Evolutionary conservation across 768 basidiomycete genomes (phyloP), one percentile per base, ranked within the genome.

Genomic region (Pisolithus orientalis): DNA sequence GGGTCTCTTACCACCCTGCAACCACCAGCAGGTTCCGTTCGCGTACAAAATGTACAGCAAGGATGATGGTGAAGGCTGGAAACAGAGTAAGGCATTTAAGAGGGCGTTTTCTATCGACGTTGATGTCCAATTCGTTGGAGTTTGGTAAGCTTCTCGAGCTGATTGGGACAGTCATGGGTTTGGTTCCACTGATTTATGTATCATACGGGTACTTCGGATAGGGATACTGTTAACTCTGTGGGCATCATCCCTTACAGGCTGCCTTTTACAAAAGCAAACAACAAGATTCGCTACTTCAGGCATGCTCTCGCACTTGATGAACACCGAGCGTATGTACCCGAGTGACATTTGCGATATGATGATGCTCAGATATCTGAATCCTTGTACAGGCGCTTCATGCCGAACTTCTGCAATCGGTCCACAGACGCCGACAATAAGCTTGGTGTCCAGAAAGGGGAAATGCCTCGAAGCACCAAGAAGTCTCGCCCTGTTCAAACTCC

Each of bases 11-110:
- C 88, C 87, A 0, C 74, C 73, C 25, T 77, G 76, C 57, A 90
- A 89, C 53, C 77, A 84, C 46, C 84, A 89, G 56, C 85, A 89
- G 61, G 80, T 90, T 6, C 84, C 85, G 0, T 89, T 91, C 59
- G 88, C 88, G 3, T 74, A 70, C 58, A 61, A 64, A 54, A 87
- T 90, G 83, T 91, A 81, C 68, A 75, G 74, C 3, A 68, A 74
- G 3, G 77, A 80, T 34, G 80, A 85, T 55, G 66, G 76, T 7
- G 56, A 53, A 1, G 84, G 85, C 1, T 87, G 85, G 85, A 53
- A 61, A 6, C 82, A 86, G 60, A 83, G 82, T 52, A 75, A 71
- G 0, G 77, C 75, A 0, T 90, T 90, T 72, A 89, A 89, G 65
- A 82, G 81, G 29, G 79, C 84, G 0, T 90, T 89, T 60, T 84